Evolutionary conservation across 192 early-diverging fungal species (phyloP).

Genomic region (Gamsiella multidivaricata): DNA sequence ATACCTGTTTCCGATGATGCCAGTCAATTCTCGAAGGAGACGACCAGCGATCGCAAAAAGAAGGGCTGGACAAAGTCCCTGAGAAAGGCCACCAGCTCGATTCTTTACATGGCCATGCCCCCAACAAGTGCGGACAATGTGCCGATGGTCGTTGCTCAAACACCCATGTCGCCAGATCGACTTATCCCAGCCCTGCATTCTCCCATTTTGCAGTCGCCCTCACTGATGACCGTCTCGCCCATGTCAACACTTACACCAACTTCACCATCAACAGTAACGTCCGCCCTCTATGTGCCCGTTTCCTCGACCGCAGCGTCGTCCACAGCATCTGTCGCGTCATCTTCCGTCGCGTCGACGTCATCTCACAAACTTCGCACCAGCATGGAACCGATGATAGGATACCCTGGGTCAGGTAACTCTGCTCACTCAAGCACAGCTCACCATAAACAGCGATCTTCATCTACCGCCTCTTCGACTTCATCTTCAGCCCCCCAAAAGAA

Average conservation of each 20-base stretch:
- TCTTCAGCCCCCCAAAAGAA: neutral
- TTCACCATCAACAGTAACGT: neutral
- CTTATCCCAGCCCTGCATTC: conserved; percentile 31
- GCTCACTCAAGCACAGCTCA: neutral
- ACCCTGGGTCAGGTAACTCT: neutral
- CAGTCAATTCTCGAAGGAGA: conserved; percentile 37
- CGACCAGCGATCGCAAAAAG: conserved; percentile 18
- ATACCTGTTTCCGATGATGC: conserved; percentile 12
- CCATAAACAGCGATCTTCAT: neutral
- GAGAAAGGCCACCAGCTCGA: conserved; percentile 51
- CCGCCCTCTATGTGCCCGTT: neutral
- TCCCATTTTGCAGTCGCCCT: conserved; percentile 14
- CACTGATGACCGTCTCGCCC: neutral
- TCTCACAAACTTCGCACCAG: neutral
- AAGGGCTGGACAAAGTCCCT: conserved; percentile 48
- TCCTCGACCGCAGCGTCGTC: neutral
- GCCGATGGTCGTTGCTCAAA: conserved; percentile 50
- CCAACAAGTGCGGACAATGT: conserved; percentile 35
- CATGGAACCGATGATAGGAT: neutral
- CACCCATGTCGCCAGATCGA: conserved; percentile 49
- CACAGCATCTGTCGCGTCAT: neutral
- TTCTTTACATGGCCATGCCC: conserved; percentile 53
- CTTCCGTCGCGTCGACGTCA: conserved; percentile 2
- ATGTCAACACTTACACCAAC: neutral
- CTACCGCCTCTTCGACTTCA: conserved; percentile 4